phyloP scores from a whole-genome alignment of 2,329 filamentous ascomycete species.

The Diaporthe amygdali region DNA sequence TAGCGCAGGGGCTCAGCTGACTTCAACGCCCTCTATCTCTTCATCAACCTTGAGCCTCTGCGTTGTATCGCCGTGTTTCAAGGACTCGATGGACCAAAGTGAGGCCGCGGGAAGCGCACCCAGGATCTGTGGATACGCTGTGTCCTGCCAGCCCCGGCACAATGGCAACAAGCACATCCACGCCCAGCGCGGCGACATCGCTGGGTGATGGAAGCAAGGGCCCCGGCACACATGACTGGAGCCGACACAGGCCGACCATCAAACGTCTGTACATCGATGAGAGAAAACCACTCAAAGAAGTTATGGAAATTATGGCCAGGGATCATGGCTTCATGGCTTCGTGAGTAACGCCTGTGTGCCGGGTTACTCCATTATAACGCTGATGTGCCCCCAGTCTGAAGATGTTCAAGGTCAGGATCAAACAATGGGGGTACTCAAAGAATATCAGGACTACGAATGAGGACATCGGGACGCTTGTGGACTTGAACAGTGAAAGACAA shows the following conservation, averaged over 20 bases:
- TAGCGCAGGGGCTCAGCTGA: neutral
- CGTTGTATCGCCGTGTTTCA: neutral
- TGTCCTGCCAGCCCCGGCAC: neutral
- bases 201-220: neutral
- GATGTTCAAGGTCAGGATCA: constrained; percentile 24
- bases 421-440: constrained; percentile 22
- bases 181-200: neutral
- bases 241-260: constrained; percentile 25
- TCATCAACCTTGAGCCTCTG: neutral
- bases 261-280: constrained; percentile 29
- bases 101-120: neutral
- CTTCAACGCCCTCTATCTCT: neutral
- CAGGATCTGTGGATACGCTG: neutral
- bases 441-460: constrained; percentile 23
- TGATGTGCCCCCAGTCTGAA: constrained; percentile 19
- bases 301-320: constrained; percentile 27
- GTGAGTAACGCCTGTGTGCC: constrained; percentile 15
- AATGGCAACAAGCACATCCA: neutral
- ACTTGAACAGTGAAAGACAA: neutral
- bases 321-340: constrained; percentile 28
- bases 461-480: constrained; percentile 16
- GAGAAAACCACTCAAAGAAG: constrained; percentile 26
- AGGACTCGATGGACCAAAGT: neutral
- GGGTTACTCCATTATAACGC: neutral
- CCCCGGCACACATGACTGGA: constrained; percentile 26